Evolutionary conservation across 2,329 filamentous ascomycete species (phyloP).

Genomic region (Paraconiothyrium brasiliense): DNA sequence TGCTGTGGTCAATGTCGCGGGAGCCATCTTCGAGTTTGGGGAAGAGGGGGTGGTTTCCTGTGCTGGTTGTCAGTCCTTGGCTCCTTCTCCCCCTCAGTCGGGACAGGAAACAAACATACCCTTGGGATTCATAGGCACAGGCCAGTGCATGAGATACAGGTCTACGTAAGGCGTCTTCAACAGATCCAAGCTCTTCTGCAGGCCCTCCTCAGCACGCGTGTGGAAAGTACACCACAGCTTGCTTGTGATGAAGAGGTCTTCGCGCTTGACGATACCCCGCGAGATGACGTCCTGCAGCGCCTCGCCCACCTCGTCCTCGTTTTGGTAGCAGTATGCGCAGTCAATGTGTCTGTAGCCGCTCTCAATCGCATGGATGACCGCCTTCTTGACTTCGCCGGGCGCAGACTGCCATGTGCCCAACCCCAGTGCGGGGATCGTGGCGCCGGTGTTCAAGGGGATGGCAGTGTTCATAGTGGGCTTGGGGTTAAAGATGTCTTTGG

Average conservation of each 20-base stretch:
- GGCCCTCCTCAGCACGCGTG: constrained; percentile 71
- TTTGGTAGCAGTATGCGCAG: constrained; percentile 79
- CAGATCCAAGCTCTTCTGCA: constrained; percentile 76
- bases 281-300: constrained; percentile 78
- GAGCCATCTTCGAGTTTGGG: constrained; percentile 77
- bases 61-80: constrained; percentile 22
- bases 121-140: constrained; percentile 80
- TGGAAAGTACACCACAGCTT: constrained; percentile 89
- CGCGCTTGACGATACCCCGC: constrained; percentile 73
- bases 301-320: constrained; percentile 83
- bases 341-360: constrained; percentile 68
- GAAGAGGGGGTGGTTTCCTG: constrained; percentile 75
- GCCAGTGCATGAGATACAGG: constrained; percentile 85
- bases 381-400: constrained; percentile 58
- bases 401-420: constrained; percentile 53
- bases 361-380: constrained; percentile 59
- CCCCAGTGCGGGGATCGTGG: constrained; percentile 50
- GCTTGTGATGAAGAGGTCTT: constrained; percentile 83
- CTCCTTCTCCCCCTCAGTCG: too few relatives aligned
- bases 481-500: constrained; percentile 47
- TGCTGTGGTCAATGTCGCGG: constrained; percentile 74
- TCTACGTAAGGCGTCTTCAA: constrained; percentile 84
- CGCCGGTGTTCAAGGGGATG: constrained; percentile 52
- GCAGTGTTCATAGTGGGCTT: constrained; percentile 52
- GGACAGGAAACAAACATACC: constrained; percentile 52